Evolutionary conservation across 805 yeast genomes (phyloP), one percentile per base, ranked within the genome.

Genomic region (Candida gorgasii): DNA sequence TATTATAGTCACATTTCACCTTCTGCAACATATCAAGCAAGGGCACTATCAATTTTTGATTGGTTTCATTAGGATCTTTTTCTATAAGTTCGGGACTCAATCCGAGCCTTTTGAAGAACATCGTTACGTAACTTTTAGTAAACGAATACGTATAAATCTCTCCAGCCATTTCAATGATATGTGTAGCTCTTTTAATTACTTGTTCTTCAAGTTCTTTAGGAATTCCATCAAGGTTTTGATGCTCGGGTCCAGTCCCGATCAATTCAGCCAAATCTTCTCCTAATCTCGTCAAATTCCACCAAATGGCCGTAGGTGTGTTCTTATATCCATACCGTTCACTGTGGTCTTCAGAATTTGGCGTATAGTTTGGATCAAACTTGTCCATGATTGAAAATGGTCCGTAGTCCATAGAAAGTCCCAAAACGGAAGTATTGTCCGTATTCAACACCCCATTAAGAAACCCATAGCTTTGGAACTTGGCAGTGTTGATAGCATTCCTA

Each of bases 371-470:
- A 54, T 88, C 82, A 58, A 84, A 92, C 35, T 76, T 78, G 57
- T 90, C 97, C 84, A 90, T 76, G 46, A 89, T 85, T 14, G 95
- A 86, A 65, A 87, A 93, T 0, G 99, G 98, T 2, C 98, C 99
- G 62, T 84, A 93, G 62, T 92, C 99, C 62, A 93, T 78, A 0
- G 96, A 79, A 8, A 89, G 67, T 0, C 99, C 99, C 33, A 84
- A 56, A n/a, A 92, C 73, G 0, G 96, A 87, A 1, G 97, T 88
- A 58, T 92, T 92, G 58, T 92, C 99, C 0, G 98, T 90, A 60
- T 92, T 92, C 43, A 93, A 68, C 4, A 93, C 98, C 11, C 99
- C 99, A 56, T 92, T 93, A 51, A 90, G 62, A 55, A 92, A 90
- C 2, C 97, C 98, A 62, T 89, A 92, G 0, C 85, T 76, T 58